phyloP scores from a whole-genome alignment of 371 early-diverging fungal genomes.

The Encephalitozoon hellem region DNA sequence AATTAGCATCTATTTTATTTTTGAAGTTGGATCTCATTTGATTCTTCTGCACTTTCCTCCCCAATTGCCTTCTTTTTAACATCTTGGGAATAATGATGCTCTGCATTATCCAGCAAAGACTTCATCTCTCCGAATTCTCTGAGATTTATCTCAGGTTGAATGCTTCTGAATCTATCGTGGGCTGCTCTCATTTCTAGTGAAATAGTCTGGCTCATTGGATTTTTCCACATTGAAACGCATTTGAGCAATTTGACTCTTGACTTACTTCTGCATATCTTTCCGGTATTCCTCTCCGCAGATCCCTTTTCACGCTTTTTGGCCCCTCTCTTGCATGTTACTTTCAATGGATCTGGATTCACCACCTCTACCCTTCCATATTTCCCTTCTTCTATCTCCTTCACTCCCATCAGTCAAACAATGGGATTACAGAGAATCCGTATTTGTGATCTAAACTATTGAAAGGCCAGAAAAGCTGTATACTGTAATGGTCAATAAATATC shows the following conservation, averaged over 20 bases:
- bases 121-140: conserved; percentile 5
- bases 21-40: not conserved
- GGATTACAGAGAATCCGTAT: not conserved
- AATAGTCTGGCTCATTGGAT: conserved; percentile 10
- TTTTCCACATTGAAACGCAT: conserved; percentile 20
- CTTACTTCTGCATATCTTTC: not conserved
- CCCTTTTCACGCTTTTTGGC: not conserved
- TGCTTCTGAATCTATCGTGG: not conserved
- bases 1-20: not conserved
- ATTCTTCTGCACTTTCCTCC: not conserved
- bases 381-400: not conserved
- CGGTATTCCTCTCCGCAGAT: not conserved
- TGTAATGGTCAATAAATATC: not conserved
- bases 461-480: not conserved
- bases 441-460: not conserved
- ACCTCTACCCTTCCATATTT: not conserved
- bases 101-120: not conserved
- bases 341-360: conserved; percentile 1
- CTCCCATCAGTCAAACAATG: not conserved
- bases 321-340: not conserved
- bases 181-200: not conserved
- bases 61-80: not conserved
- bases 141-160: not conserved
- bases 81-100: not conserved
- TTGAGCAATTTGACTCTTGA: not conserved